Base-by-base conservation (phyloP, 441 rosid species). In the Corymbia citriodora region DNA sequence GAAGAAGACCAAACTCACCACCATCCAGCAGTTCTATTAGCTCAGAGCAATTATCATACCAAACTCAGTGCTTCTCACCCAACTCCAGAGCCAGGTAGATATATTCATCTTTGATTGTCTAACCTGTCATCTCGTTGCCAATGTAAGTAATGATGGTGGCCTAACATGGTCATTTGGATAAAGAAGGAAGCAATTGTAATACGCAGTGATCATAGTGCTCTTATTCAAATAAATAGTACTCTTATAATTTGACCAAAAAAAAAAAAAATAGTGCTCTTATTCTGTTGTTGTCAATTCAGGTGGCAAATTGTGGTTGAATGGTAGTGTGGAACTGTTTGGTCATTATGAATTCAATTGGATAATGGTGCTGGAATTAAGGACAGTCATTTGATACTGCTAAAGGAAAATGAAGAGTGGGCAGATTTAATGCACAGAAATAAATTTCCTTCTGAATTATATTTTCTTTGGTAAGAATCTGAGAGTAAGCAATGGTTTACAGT, bases 1-100 rank as follows among this genome's bases (percentile, higher is more conserved):
- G 98, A 95, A 15, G 99, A 96, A 89, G 96, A 94, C 79, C 93
- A 92, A 63, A 49, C 94, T 90, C 93, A 95, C 87, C 95, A 93
- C 63, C 95, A 94, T 92, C 95, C 96, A 49, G 92, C 95, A 53
- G 92, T 91, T 90, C 86, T 94, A 33, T 92, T 95, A 89, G 92
- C 94, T 45, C 94, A 90, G 88, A 91, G 70, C 92, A 94, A 93
- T 92, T 88, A 92, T 88, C 94, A 93, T 87, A 83, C 93, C 74
- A 94, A 93, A 68, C 83, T 93, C 87, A 91, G 59, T 93, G 92
- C 92, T 90, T 87, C 94, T 74, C 63, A 90, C 61, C 49, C 91
- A 25, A 92, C 91, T 89, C 92, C 93, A 5, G 95, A 96, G 88
- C 89, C 93, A 93, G 98, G 98, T 95, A 94, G 45, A 89, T 23